phyloP scores from a whole-genome alignment of 2,329 filamentous ascomycete genomes.

The Fusarium aywerte region DNA sequence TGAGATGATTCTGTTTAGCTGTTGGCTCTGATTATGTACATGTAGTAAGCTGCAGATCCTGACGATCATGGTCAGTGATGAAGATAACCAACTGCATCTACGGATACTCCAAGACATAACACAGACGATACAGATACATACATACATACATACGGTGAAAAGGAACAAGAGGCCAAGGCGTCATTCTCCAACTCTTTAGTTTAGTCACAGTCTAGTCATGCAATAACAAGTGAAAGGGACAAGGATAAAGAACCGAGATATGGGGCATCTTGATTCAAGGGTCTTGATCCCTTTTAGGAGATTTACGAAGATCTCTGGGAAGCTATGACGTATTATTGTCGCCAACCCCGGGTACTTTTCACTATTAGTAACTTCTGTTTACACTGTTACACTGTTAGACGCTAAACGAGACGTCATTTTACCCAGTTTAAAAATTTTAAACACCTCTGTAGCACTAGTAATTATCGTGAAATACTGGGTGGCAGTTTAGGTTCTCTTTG shows the following conservation, averaged over 20 bases:
- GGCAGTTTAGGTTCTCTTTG: too few relatives aligned
- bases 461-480: background rate
- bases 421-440: slow-evolving; percentile 27
- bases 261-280: slow-evolving; percentile 22
- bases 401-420: slow-evolving; percentile 20
- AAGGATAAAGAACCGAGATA: slow-evolving; percentile 30
- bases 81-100: background rate
- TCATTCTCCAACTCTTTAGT: slow-evolving; percentile 8
- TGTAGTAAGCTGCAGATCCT: background rate
- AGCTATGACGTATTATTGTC: slow-evolving; percentile 12
- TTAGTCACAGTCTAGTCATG: slow-evolving; percentile 26
- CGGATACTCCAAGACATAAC: too few relatives aligned
- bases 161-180: background rate
- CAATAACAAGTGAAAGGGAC: background rate
- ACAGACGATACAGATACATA: too few relatives aligned
- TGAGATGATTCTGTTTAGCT: too few relatives aligned
- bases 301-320: slow-evolving; percentile 20
- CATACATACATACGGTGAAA: slow-evolving; percentile 3
- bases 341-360: slow-evolving; percentile 1
- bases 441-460: background rate
- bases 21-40: too few relatives aligned
- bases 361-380: too few relatives aligned
- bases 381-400: background rate
- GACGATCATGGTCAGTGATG: background rate
- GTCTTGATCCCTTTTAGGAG: slow-evolving; percentile 18